These are phyloP conservation scores for Hyphodiscus hymeniophilus DNA, from an alignment of 495 filamentous ascomycete species.

Conservation along the genomic window DNA sequence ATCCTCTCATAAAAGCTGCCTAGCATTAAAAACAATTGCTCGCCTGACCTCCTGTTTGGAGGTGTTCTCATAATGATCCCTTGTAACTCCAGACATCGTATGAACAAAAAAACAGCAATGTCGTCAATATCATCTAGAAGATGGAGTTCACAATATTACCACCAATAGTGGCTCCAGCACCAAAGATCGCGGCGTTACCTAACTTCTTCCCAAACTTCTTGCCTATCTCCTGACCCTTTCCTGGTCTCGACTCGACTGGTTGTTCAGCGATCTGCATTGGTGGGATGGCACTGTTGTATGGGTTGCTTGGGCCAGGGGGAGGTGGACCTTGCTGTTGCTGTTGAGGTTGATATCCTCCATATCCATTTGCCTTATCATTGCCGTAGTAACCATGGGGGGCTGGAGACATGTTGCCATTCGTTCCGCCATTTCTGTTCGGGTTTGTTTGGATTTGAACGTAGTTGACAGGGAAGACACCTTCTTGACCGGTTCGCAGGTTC, in stretches of 20 bases:
- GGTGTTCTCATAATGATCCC: no score
- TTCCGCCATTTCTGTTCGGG: neutral
- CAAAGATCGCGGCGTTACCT: conserved; percentile 51
- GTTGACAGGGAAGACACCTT: conserved; percentile 84
- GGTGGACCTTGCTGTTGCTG: conserved; percentile 26
- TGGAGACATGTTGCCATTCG: neutral
- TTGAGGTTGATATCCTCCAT: conserved; percentile 3
- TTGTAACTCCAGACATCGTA: no score
- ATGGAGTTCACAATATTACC: conserved; percentile 89
- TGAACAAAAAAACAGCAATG: no score
- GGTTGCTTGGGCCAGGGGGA: conserved; percentile 25
- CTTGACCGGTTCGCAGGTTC: conserved; percentile 66
- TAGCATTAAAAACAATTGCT: no score
- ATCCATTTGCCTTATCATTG: conserved; percentile 16
- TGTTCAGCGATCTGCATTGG: conserved; percentile 39
- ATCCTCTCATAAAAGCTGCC: no score
- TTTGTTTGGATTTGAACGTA: conserved; percentile 58
- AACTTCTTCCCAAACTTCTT: conserved; percentile 77
- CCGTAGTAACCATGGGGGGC: conserved; percentile 2
- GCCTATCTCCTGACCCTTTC: conserved; percentile 45
- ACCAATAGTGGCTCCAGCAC: conserved; percentile 84
- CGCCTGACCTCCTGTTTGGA: no score
- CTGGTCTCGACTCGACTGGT: conserved; percentile 26
- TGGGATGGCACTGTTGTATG: conserved; percentile 41
- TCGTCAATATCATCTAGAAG: conserved; percentile 8